Conservation (phyloP, 1,284 basidiomycete species). For the Ceratobasidium sp. region DNA sequence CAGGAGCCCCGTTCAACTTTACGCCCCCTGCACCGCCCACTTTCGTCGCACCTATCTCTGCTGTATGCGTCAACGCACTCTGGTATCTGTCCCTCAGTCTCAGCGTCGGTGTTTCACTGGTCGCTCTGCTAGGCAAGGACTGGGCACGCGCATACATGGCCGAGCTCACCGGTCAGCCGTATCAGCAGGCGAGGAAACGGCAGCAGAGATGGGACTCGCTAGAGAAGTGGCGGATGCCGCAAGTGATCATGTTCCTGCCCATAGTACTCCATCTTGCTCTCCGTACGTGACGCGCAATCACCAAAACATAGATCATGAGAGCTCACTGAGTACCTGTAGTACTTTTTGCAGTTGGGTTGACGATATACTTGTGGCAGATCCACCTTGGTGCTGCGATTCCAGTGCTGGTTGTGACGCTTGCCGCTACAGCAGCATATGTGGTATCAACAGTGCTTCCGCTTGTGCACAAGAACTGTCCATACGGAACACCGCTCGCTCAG, state of each 20-base stretch:
- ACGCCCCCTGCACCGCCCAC: neutral
- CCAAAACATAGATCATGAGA: too few relatives aligned
- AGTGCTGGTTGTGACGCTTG: neutral
- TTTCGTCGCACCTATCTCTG: neutral
- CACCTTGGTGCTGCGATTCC: constrained; percentile 17
- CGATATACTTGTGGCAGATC: constrained; percentile 7
- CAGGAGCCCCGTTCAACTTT: too few relatives aligned
- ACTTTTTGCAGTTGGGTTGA: constrained; percentile 2
- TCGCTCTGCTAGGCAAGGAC: constrained; percentile 25
- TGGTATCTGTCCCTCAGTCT: constrained; percentile 25
- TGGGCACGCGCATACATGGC: constrained; percentile 23
- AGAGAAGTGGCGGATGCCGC: constrained; percentile 1
- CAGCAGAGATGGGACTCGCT: neutral
- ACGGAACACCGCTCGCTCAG: neutral
- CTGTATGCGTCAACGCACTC: constrained; percentile 10
- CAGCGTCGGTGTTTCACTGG: constrained; percentile 20
- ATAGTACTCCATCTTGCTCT: neutral
- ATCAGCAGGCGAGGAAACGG: constrained; percentile 24
- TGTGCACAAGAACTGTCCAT: neutral
- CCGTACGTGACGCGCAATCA: neutral
- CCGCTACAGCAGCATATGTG: neutral
- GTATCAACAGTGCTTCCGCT: constrained; percentile 6
- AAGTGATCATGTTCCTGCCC: neutral
- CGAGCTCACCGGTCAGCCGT: constrained; percentile 4
- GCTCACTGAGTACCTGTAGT: neutral